Evolutionary conservation across 2,329 filamentous ascomycete genomes (phyloP), one percentile per base, ranked within the genome.

Genomic region (Diaporthe citrichinensis): DNA sequence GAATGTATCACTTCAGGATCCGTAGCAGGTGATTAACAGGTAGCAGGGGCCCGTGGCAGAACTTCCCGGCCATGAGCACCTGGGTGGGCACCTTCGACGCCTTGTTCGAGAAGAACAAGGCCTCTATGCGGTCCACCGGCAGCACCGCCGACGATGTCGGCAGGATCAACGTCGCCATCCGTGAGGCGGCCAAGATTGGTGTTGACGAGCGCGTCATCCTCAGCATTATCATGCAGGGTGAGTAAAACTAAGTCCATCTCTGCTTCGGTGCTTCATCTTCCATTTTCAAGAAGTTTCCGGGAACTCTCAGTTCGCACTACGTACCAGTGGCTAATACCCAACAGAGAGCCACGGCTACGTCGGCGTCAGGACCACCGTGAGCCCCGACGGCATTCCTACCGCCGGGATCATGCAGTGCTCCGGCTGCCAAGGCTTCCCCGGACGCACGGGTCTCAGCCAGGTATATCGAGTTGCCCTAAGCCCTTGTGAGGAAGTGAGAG

Each of bases 351-450:
- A 80, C 72, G 84, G 84, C 46, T 81, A 85, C 74, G 84, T 86
- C 55, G 83, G 82, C 20, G 83, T 84, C 25, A 65, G 57, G 5
- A 85, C 83, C 34, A 84, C 84, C 57, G 75, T 28, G 62, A 83
- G 83, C 78, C 74, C 73, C 31, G 83, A 85, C 68, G 79, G 80
- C 23, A 81, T 82, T 65, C 46, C 39, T 36, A 84, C 83, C 6
- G 83, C 82, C 20, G 84, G 85, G 9, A 78, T 86, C 51, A 85
- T 86, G 84, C 84, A 86, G 78, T 82, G 81, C 72, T 79, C 79
- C 39, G 82, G 81, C 59, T 82, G 82, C 76, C 81, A 80, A 3
- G 83, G 82, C 4, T 85, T 82, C 77, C 82, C 82, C 0, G 83
- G 83, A 17, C 67, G 80, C 74, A 80, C 81, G 59, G 80, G 80